Percentiles rank a stretch among this genome's conserved stretches.
Evolutionary conservation across 2,329 filamentous ascomycete species (phyloP).

Genomic region (Fusarium domesticum): DNA sequence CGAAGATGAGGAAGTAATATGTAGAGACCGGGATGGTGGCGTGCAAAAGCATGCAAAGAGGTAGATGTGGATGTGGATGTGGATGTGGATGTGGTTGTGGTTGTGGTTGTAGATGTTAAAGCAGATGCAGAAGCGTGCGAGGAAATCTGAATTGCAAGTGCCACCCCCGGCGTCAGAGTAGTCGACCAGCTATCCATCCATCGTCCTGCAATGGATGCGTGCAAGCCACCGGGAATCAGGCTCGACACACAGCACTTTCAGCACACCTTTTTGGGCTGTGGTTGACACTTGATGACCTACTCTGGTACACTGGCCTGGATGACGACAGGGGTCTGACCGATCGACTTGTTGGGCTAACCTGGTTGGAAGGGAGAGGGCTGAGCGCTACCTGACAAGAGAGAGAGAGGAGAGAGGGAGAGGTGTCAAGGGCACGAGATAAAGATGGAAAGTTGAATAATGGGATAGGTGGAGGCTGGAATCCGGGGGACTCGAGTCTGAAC

Average conservation of each 20-base stretch:
- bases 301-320: neutral
- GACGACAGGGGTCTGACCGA: neutral
- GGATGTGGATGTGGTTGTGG: neutral
- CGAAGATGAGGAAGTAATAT: constrained; percentile 1
- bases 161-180: too few species aligned
- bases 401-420: neutral
- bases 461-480: neutral
- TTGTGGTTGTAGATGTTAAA: too few species aligned
- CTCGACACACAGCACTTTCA: neutral
- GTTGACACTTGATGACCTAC: neutral
- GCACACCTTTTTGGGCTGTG: neutral
- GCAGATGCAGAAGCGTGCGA: too few species aligned
- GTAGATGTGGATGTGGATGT: constrained; percentile 9
- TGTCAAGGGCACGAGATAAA: neutral
- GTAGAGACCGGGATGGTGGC: constrained; percentile 12
- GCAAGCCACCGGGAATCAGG: neutral
- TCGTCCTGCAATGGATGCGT: neutral
- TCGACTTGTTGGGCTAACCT: neutral
- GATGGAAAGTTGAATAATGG: too few species aligned
- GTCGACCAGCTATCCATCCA: neutral
- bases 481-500: neutral
- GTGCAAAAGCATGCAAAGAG: constrained; percentile 21
- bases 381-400: neutral
- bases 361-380: neutral
- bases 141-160: too few species aligned